phyloP scores from a whole-genome alignment of 108 stramenopile genomes.

The Cyclotella baltica region DNA sequence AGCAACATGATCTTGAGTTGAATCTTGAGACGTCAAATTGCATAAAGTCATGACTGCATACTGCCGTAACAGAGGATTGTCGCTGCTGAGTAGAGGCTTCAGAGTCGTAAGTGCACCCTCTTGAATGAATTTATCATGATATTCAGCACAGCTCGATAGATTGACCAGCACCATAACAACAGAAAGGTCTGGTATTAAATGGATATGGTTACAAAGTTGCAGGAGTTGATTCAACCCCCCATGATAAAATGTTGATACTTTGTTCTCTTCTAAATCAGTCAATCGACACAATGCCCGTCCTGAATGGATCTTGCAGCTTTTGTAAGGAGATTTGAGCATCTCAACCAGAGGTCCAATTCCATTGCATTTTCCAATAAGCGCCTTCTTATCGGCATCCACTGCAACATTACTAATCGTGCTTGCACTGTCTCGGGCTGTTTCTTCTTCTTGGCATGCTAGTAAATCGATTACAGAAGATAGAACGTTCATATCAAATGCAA shows the following conservation, averaged over 20 bases:
- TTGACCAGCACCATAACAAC: slow-evolving; percentile 79
- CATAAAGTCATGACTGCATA: slow-evolving; percentile 73
- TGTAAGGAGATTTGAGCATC: slow-evolving; percentile 18
- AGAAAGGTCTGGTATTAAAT: slow-evolving; percentile 47
- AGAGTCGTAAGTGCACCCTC: slow-evolving; percentile 57
- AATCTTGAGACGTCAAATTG: slow-evolving; percentile 64
- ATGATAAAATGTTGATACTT: slow-evolving; percentile 3
- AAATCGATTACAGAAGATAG: slow-evolving; percentile 26
- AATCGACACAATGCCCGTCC: slow-evolving; percentile 36
- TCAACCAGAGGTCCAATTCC: slow-evolving; percentile 24
- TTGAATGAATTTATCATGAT: slow-evolving; percentile 62
- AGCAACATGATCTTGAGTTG: slow-evolving; percentile 62
- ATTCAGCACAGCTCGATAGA: slow-evolving; percentile 59
- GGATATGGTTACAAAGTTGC: slow-evolving; percentile 36
- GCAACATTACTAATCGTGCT: slow-evolving; percentile 33
- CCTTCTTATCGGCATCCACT: slow-evolving; percentile 19
- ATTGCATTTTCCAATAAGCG: slow-evolving; percentile 20
- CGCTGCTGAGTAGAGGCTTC: slow-evolving; percentile 50
- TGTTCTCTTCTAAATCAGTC: slow-evolving; percentile 37
- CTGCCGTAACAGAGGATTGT: slow-evolving; percentile 41
- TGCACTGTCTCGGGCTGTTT: slow-evolving; percentile 26
- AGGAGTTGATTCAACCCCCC: slow-evolving; percentile 35
- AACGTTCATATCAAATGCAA: slow-evolving; percentile 22
- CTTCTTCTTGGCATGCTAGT: slow-evolving; percentile 46
- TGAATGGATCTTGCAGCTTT: slow-evolving; percentile 22